Percentiles rank a stretch among this genome's conserved stretches.
Evolutionary conservation across 306 rosid species (phyloP).

Genomic region (Carpinus fangiana): DNA sequence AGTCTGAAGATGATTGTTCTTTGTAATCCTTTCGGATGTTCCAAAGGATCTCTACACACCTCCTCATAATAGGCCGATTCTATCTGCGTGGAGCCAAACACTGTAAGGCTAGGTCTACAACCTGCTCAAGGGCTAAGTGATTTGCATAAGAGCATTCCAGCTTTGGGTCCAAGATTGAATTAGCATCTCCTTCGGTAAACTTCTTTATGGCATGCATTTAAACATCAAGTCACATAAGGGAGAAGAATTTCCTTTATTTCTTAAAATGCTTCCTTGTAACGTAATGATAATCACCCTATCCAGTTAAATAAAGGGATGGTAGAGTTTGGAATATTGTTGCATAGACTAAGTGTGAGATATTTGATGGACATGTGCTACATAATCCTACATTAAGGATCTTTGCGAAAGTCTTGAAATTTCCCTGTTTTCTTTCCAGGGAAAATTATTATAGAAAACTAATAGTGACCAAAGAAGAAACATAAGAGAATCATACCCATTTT

Average conservation of each 20-base stretch:
- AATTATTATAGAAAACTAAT: neutral
- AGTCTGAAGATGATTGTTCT: constrained; percentile 53
- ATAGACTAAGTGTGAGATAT: neutral
- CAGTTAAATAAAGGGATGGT: neutral
- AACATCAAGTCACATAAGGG: constrained; percentile 14
- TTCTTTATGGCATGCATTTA: constrained; percentile 83
- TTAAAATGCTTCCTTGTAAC: neutral
- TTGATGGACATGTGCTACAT: neutral
- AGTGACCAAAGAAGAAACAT: constrained; percentile 18
- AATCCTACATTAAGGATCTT: neutral
- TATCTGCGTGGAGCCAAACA: constrained; percentile 94
- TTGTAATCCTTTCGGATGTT: constrained; percentile 81
- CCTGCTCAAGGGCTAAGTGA: constrained; percentile 60
- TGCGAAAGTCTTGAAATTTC: neutral
- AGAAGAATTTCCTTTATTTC: neutral
- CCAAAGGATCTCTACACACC: constrained; percentile 92
- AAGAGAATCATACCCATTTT: constrained; percentile 64
- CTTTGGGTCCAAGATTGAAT: constrained; percentile 65
- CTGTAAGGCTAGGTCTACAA: constrained; percentile 72
- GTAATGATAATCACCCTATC: neutral
- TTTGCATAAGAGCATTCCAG: constrained; percentile 57
- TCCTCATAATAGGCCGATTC: constrained; percentile 84
- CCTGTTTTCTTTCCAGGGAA: neutral
- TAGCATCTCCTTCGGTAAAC: constrained; percentile 63
- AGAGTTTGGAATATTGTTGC: neutral